phyloP scores from a whole-genome alignment of 257 asterid species.

The Jacaranda copaia region DNA sequence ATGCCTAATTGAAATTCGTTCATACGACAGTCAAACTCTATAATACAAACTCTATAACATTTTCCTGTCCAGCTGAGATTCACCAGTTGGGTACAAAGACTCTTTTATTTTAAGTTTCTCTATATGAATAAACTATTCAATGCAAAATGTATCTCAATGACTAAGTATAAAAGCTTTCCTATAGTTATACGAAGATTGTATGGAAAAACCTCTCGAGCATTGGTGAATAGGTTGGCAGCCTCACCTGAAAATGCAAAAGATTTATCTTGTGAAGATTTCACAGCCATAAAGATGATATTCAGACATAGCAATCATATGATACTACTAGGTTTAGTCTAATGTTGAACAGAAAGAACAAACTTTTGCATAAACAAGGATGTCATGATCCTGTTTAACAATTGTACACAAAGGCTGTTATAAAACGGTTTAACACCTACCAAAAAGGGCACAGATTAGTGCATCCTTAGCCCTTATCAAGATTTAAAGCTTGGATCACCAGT shows the following conservation, averaged over 20 bases:
- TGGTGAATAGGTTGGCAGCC: constrained; percentile 15
- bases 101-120: constrained; percentile 23
- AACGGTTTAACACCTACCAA: no score
- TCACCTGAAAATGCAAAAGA: constrained; percentile 40
- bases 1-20: no score
- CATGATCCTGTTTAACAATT: no score
- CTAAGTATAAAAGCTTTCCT: constrained; percentile 26
- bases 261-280: neutral
- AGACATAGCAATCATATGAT: no score
- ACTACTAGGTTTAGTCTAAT: no score
- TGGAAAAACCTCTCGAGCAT: constrained; percentile 24
- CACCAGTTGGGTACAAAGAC: constrained; percentile 16
- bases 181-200: neutral
- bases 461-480: no score
- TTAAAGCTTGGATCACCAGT: neutral
- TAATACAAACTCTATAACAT: neutral
- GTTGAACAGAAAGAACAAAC: no score
- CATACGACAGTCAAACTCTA: neutral
- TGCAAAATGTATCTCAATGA: constrained; percentile 30
- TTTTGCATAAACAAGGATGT: no score
- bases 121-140: constrained; percentile 37
- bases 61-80: constrained; percentile 17
- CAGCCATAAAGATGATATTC: neutral
- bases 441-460: no score
- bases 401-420: no score